phyloP scores from a whole-genome alignment of 2,329 filamentous ascomycete genomes.

The Monosporascus sp. region DNA sequence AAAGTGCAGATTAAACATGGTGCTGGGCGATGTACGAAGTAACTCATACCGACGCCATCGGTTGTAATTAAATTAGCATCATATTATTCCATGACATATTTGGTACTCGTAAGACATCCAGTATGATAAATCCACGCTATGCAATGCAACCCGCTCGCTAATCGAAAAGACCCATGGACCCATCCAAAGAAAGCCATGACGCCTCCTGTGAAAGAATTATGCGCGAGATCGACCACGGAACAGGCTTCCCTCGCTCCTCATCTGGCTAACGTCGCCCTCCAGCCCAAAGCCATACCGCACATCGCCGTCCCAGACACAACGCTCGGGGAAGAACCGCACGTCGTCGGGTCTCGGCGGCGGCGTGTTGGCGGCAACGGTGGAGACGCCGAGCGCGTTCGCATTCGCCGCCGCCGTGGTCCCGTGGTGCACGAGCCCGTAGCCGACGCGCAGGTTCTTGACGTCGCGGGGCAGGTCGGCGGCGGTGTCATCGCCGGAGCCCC shows the following conservation, averaged over 20 bases:
- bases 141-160: neutral
- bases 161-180: neutral
- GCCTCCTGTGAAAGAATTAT: neutral
- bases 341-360: neutral
- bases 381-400: constrained; percentile 9
- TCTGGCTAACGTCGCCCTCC: constrained; percentile 25
- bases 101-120: too few relatives aligned
- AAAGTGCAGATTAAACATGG: too few relatives aligned
- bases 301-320: constrained; percentile 9
- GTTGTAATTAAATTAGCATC: too few relatives aligned
- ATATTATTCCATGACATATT: too few relatives aligned
- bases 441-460: constrained; percentile 18
- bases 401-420: neutral
- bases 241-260: constrained; percentile 14
- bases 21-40: too few relatives aligned
- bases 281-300: constrained; percentile 26
- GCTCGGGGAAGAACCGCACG: neutral
- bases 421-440: constrained; percentile 19
- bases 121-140: too few relatives aligned
- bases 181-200: neutral
- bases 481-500: constrained; percentile 16
- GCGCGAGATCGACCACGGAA: constrained; percentile 2
- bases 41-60: too few relatives aligned
- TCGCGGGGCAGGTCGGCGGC: constrained; percentile 12
- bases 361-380: neutral